phyloP scores from a whole-genome alignment of 768 basidiomycete genomes.

The Pisolithus albus region DNA sequence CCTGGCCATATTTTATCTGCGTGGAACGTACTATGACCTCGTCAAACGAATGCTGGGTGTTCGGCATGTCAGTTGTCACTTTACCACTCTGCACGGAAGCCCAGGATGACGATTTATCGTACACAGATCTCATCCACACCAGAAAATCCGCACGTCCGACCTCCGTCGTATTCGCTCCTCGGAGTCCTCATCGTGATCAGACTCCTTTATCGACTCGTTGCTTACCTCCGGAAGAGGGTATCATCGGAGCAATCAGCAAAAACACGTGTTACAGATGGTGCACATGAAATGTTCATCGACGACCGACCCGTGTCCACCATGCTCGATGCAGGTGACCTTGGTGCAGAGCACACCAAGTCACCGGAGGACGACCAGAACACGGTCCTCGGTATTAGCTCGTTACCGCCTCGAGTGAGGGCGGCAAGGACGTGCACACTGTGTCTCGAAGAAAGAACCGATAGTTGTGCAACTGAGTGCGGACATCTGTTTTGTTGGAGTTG shows the following conservation, averaged over 20 bases:
- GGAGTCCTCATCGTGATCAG: constrained; percentile 65
- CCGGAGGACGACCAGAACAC: constrained; percentile 71
- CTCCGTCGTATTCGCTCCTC: constrained; percentile 83
- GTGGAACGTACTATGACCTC: constrained; percentile 73
- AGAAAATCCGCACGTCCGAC: constrained; percentile 60
- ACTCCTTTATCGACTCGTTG: constrained; percentile 54
- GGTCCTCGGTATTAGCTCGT: constrained; percentile 49
- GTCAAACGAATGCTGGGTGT: constrained; percentile 61
- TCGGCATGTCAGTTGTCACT: constrained; percentile 47
- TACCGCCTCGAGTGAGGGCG: constrained; percentile 47
- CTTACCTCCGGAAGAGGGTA: constrained; percentile 33
- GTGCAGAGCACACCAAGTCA: constrained; percentile 45
- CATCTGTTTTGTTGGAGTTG: constrained; percentile 90
- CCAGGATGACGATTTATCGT: constrained; percentile 5
- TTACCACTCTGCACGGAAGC: not conserved
- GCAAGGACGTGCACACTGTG: constrained; percentile 76
- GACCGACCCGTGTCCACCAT: constrained; percentile 53
- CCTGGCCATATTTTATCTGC: constrained; percentile 73
- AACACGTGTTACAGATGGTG: constrained; percentile 25
- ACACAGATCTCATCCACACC: constrained; percentile 66
- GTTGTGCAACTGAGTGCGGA: constrained; percentile 81
- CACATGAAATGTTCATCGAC: constrained; percentile 46
- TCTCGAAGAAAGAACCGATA: constrained; percentile 76
- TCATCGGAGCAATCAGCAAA: constrained; percentile 27
- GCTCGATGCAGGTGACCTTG: constrained; percentile 44